phyloP scores from a whole-genome alignment of 1,284 basidiomycete genomes.

The Cryptococcus sp. region DNA sequence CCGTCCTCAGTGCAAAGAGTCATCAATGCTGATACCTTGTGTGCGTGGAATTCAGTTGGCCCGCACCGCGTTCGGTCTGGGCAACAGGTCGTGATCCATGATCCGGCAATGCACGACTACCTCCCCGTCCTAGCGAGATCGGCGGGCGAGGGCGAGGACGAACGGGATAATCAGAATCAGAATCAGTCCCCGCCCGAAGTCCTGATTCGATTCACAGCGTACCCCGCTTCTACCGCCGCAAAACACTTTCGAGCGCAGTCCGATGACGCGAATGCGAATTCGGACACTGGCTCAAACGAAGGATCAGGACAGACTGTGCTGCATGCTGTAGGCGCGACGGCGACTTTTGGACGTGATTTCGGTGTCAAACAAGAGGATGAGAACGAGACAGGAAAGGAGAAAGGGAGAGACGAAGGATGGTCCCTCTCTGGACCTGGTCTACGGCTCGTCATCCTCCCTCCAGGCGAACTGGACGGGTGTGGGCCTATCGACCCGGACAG shows the following conservation, averaged over 20 bases:
- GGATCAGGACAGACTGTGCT: constrained; percentile 36
- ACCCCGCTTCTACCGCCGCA: not conserved
- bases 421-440: constrained; percentile 12
- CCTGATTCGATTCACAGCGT: constrained; percentile 32
- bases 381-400: not conserved
- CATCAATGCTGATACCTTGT: not conserved
- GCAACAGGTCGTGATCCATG: constrained; percentile 77
- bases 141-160: constrained; percentile 10
- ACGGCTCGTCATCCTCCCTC: constrained; percentile 17
- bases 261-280: too few species aligned
- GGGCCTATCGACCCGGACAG: not conserved
- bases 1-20: too few species aligned
- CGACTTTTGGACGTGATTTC: constrained; percentile 63
- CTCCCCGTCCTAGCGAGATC: constrained; percentile 57
- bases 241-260: not conserved
- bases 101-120: constrained; percentile 56
- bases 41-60: constrained; percentile 65
- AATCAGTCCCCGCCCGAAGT: constrained; percentile 28
- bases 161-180: not conserved
- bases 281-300: not conserved
- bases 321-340: constrained; percentile 64
- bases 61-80: constrained; percentile 76
- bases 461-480: not conserved
- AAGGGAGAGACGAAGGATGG: constrained; percentile 5
- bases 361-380: not conserved